A percentile compares a stretch with the other conserved stretches of the same genome.
Evolutionary conservation across 768 basidiomycete species (phyloP).

Genomic region (Coprinopsis marcescibilis): DNA sequence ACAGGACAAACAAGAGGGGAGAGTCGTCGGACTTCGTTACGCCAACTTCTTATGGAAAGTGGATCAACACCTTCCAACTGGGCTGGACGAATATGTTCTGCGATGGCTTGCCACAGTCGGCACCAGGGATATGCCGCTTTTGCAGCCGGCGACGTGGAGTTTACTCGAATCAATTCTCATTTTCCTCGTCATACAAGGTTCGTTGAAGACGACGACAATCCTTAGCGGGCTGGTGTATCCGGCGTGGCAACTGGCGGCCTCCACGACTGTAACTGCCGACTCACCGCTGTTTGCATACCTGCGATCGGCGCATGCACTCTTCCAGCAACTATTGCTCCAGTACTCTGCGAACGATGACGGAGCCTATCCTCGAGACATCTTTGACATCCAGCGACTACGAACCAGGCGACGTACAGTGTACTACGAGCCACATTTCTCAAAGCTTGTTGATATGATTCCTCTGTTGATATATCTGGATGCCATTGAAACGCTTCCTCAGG

Average conservation of each 20-base stretch:
- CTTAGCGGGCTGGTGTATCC: conserved; percentile 74
- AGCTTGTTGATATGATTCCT: conserved; percentile 59
- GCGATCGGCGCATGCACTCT: conserved; percentile 57
- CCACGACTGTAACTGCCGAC: conserved; percentile 23
- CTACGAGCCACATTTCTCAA: conserved; percentile 56
- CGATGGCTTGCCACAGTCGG: conserved; percentile 71
- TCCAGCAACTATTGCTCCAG: conserved; percentile 51
- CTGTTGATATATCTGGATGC: conserved; percentile 67
- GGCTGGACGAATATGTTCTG: conserved; percentile 65
- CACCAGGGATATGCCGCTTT: conserved; percentile 52
- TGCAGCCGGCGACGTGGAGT: conserved; percentile 62
- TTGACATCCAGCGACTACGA: conserved; percentile 63
- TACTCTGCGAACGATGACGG: conserved; percentile 37
- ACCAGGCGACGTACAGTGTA: conserved; percentile 68
- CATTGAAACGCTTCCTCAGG: conserved; percentile 44
- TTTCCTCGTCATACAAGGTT: conserved; percentile 59
- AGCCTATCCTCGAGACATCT: conserved; percentile 42
- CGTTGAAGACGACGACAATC: conserved; percentile 67
- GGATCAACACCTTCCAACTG: conserved; percentile 69
- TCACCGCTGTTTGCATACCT: conserved; percentile 45
- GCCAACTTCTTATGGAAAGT: conserved; percentile 66
- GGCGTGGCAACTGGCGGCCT: conserved; percentile 59
- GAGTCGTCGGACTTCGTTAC: conserved; percentile 57
- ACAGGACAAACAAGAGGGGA: conserved; percentile 38
- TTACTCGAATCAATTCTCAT: conserved; percentile 57